A percentile compares a stretch with the other conserved stretches of the same genome.
Evolutionary conservation across 495 filamentous ascomycete species (phyloP).

Genomic region (Bombardia bombarda): DNA sequence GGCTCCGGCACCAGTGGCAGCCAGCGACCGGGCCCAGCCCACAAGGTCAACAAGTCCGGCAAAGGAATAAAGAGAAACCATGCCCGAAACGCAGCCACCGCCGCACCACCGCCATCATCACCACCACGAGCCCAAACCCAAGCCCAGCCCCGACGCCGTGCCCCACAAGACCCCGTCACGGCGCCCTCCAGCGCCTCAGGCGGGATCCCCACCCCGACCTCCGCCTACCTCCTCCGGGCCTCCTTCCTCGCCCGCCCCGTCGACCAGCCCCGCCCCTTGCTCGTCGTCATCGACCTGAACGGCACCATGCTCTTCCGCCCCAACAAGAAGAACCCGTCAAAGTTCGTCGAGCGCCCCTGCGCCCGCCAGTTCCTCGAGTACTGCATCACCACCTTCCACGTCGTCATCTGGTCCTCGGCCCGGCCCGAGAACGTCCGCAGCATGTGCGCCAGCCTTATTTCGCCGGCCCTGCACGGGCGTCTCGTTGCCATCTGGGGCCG

Average conservation of each 20-base stretch:
- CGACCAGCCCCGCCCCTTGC: constrained; percentile 36
- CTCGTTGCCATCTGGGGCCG: constrained; percentile 74
- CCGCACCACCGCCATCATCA: not conserved
- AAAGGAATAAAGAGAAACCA: not conserved
- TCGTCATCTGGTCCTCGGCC: constrained; percentile 91
- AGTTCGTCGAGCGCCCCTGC: constrained; percentile 54
- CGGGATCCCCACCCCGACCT: constrained; percentile 38
- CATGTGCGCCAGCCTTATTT: constrained; percentile 52
- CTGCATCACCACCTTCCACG: constrained; percentile 56
- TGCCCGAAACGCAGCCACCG: not conserved
- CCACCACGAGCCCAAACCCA: not conserved
- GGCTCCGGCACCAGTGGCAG: too few relatives aligned
- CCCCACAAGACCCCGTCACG: constrained; percentile 13
- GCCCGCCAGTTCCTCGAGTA: constrained; percentile 59
- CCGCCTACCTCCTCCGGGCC: constrained; percentile 28
- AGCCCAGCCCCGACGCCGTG: not conserved
- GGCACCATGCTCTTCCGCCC: constrained; percentile 77
- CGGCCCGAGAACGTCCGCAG: constrained; percentile 55
- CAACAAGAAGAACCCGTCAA: constrained; percentile 31
- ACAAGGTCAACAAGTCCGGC: too few relatives aligned
- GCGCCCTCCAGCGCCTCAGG: constrained; percentile 36
- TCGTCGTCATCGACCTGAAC: constrained; percentile 88
- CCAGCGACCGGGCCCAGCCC: too few relatives aligned
- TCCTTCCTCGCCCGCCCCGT: constrained; percentile 14
- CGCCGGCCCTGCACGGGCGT: constrained; percentile 20